Evolutionary conservation across 805 yeast genomes (phyloP).

Genomic region (Ogataea ramenticola): DNA sequence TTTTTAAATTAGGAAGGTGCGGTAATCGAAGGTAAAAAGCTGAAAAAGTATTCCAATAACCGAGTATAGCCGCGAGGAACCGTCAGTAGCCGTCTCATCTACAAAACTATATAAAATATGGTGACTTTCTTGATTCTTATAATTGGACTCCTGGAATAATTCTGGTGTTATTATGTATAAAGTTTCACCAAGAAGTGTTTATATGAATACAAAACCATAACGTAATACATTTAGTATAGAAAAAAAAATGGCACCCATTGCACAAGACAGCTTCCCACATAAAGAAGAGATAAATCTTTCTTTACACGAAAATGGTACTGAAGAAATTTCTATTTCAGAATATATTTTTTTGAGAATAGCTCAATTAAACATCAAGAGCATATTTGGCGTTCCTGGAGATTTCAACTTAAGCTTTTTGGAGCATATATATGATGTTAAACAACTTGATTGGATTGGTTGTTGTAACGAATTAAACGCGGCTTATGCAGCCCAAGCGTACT

Average conservation of each 20-base stretch:
- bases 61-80: neutral
- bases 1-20: too few relatives aligned
- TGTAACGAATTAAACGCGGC: conserved; percentile 48
- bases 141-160: too few relatives aligned
- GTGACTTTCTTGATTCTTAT: too few relatives aligned
- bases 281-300: neutral
- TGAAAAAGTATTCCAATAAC: neutral
- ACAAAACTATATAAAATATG: too few relatives aligned
- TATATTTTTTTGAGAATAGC: conserved; percentile 37
- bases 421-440: conserved; percentile 29
- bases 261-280: neutral
- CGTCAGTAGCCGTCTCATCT: neutral
- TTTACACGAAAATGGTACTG: neutral
- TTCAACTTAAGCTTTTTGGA: conserved; percentile 45
- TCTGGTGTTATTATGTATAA: too few relatives aligned
- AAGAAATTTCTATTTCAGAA: conserved; percentile 29
- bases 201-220: too few relatives aligned
- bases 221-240: too few relatives aligned
- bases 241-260: conserved; percentile 1
- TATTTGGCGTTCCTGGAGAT: conserved; percentile 59
- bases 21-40: neutral
- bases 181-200: too few relatives aligned
- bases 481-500: conserved; percentile 44
- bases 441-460: conserved; percentile 32
- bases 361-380: conserved; percentile 35